phyloP scores from a whole-genome alignment of 805 yeast species.

The Yueomyces sp. region DNA sequence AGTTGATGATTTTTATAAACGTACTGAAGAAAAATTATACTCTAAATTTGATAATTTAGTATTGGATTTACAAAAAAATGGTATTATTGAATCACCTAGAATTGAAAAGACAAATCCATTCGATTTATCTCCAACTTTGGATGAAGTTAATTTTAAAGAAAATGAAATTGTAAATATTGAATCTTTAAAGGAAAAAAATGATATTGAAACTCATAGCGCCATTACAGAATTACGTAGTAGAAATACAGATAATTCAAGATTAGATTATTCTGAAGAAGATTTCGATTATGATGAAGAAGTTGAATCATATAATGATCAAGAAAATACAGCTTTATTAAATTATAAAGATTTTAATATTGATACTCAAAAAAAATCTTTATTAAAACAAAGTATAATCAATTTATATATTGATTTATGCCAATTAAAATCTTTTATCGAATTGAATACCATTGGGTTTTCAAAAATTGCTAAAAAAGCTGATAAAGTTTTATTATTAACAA shows the following conservation, averaged over 20 bases:
- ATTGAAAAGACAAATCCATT: neutral
- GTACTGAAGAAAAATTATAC: conserved; percentile 34
- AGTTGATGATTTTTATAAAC: conserved; percentile 38
- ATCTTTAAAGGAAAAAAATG: neutral
- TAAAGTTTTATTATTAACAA: conserved; percentile 48
- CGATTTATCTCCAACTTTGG: too few species aligned
- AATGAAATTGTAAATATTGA: neutral
- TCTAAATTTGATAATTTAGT: conserved; percentile 33
- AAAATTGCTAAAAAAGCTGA: conserved; percentile 87
- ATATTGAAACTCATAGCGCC: neutral
- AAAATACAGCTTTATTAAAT: conserved; percentile 36
- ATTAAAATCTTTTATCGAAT: conserved; percentile 67
- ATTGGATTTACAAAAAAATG: conserved; percentile 32
- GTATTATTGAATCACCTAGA: conserved; percentile 2
- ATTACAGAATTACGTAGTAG: neutral
- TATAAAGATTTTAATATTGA: conserved; percentile 37
- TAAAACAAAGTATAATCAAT: conserved; percentile 50
- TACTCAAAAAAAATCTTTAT: conserved; percentile 42
- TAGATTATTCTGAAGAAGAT: conserved; percentile 4
- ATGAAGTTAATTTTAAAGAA: neutral
- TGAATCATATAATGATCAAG: conserved; percentile 26
- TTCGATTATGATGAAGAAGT: conserved; percentile 27
- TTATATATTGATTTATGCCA: conserved; percentile 67
- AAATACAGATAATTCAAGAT: neutral
- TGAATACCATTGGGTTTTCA: conserved; percentile 75